These are phyloP conservation scores for Apiosordaria backusii DNA, from an alignment of 495 filamentous ascomycete species.

Conservation along the genomic window DNA sequence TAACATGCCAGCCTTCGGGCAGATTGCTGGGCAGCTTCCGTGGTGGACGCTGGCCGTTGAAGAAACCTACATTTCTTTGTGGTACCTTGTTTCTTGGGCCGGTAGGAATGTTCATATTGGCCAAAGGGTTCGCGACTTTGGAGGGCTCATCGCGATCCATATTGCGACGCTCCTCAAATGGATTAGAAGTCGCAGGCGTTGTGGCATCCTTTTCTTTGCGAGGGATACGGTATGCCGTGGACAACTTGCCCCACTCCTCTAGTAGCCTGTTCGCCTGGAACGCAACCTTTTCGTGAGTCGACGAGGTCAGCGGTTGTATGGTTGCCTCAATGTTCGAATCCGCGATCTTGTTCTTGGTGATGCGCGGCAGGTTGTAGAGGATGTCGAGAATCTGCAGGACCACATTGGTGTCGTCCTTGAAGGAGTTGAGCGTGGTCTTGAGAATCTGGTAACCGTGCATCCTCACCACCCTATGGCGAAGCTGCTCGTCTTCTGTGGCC, in stretches of 20 bases:
- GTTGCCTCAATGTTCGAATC: conserved; percentile 93
- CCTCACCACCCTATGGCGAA: conserved; percentile 82
- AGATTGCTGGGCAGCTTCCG: conserved; percentile 56
- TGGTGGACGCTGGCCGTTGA: conserved; percentile 55
- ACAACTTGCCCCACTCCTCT: conserved; percentile 81
- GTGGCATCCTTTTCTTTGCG: conserved; percentile 58
- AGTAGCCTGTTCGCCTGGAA: conserved; percentile 67
- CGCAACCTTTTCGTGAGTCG: conserved; percentile 70
- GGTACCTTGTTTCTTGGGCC: conserved; percentile 64
- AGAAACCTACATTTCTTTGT: conserved; percentile 58
- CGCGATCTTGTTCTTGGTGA: conserved; percentile 95
- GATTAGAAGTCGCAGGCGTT: conserved; percentile 43
- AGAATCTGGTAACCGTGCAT: conserved; percentile 98
- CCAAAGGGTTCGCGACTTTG: conserved; percentile 28
- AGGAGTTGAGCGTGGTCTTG: conserved; percentile 75
- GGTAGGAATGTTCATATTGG: conserved; percentile 49
- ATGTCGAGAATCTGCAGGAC: conserved; percentile 87
- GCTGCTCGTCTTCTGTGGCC: conserved; percentile 81
- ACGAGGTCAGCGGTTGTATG: conserved; percentile 64
- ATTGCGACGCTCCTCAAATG: conserved; percentile 65
- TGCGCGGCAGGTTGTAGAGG: conserved; percentile 78
- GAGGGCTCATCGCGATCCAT: conserved; percentile 54
- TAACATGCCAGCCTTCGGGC: conserved; percentile 76
- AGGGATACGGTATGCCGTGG: conserved; percentile 93
- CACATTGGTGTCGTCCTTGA: conserved; percentile 84